These are phyloP conservation scores for Kokia cookei DNA, from an alignment of 441 rosid genomes.

Conservation along the genomic window DNA sequence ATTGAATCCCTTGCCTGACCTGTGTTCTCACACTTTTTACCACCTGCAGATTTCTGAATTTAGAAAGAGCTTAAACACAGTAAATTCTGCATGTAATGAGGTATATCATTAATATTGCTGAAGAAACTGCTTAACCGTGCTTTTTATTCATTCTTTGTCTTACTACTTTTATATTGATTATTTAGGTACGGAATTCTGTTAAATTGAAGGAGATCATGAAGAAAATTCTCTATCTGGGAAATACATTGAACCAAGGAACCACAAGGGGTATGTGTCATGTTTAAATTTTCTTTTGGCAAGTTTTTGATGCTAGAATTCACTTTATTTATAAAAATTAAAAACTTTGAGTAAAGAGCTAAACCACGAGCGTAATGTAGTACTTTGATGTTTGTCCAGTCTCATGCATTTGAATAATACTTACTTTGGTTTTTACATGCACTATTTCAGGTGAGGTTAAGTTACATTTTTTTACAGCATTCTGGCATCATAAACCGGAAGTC, in stretches of 20 bases:
- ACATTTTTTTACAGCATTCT: background rate
- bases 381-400: background rate
- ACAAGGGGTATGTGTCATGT: slow-evolving; percentile 70
- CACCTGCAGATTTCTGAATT: slow-evolving; percentile 70
- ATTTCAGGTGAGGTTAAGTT: background rate
- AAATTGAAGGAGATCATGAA: slow-evolving; percentile 92
- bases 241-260: slow-evolving; percentile 92
- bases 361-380: background rate
- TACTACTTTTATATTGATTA: slow-evolving; percentile 16
- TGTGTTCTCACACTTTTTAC: slow-evolving; percentile 12
- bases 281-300: background rate
- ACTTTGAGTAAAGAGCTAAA: background rate
- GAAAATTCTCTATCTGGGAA: slow-evolving; percentile 83
- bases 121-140: slow-evolving; percentile 8
- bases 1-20: background rate
- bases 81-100: slow-evolving; percentile 92
- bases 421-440: background rate
- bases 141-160: slow-evolving; percentile 14
- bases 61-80: slow-evolving; percentile 74
- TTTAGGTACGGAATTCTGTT: slow-evolving; percentile 75
- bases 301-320: background rate
- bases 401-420: background rate
- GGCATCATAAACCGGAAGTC: background rate
- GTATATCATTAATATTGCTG: slow-evolving; percentile 29
- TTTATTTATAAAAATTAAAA: background rate